Evolutionary conservation across 768 basidiomycete genomes (phyloP).

Genomic region (Strobilomyces dryophilus): DNA sequence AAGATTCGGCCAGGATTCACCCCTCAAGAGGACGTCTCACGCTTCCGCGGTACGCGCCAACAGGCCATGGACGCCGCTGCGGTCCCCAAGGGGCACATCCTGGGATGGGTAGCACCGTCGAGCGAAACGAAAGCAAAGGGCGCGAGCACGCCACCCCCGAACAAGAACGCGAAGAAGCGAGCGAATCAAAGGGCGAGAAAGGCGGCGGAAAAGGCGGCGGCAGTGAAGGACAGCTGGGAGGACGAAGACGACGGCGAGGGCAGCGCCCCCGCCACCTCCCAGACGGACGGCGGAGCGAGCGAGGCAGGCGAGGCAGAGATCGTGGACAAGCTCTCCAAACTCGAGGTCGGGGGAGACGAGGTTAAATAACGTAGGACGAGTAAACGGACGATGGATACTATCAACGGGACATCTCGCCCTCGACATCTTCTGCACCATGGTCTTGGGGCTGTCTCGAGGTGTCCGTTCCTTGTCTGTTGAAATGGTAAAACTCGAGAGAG

Average conservation of each 20-base stretch:
- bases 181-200: constrained; percentile 76
- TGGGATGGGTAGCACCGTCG: constrained; percentile 73
- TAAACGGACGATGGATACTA: constrained; percentile 5
- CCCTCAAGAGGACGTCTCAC: constrained; percentile 89
- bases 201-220: constrained; percentile 43
- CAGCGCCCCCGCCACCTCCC: constrained; percentile 3
- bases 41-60: constrained; percentile 77
- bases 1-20: constrained; percentile 92
- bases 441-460: background rate
- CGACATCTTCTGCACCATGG: constrained; percentile 1
- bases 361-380: background rate
- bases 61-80: constrained; percentile 61
- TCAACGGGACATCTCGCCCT: constrained; percentile 12
- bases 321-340: constrained; percentile 50
- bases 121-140: constrained; percentile 34
- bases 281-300: constrained; percentile 3
- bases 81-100: constrained; percentile 74
- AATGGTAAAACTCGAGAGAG: constrained; percentile 58
- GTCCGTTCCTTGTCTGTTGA: constrained; percentile 35
- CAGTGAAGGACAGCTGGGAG: constrained; percentile 76
- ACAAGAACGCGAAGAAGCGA: constrained; percentile 81
- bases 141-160: constrained; percentile 38
- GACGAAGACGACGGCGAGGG: constrained; percentile 56
- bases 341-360: constrained; percentile 40
- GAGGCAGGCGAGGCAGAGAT: constrained; percentile 32